Evolutionary conservation across 371 early-diverging fungal genomes (phyloP), one percentile per base, ranked within the genome.

Genomic region (Rhizopus delemar): DNA sequence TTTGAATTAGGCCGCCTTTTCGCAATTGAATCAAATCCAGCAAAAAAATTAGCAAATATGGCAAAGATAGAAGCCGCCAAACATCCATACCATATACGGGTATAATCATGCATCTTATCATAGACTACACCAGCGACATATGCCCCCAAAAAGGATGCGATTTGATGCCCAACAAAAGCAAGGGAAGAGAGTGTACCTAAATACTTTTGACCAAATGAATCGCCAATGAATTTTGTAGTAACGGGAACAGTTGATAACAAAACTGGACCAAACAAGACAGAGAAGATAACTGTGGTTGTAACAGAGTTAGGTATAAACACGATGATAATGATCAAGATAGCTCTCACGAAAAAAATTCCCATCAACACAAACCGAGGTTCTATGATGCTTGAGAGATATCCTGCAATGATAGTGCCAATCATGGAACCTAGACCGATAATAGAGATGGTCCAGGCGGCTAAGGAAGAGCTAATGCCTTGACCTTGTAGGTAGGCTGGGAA

Each of bases 261-360:
- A 3, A 68, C 8, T 60, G 83, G 83, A 5, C 85, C 85, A 63
- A 83, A 73, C 29, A 84, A 81, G 34, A 82, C 79, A 8, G 82
- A 65, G 34, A 80, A 80, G 9, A 81, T 69, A 9, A 71, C 48
- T 0, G 66, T 66, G 2, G 65, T 69, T 1, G 65, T 57, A 5
- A 69, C 32, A 0, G 75, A 69, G 3, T 60, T 33, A 9, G 68
- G 69, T 29, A 63, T 46, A 38, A 62, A 74, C 3, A 66, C 16
- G 16, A 74, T 48, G 36, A 69, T 62, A 4, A 66, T 53, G 12
- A 71, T 51, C 29, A 74, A 45, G 3, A 69, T 28, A 0, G 62
- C 63, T 29, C 75, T 34, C n/a, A 58, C 32, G 4, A 52, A 36
- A 45, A 60, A 74, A 22, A 74, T 61, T 7, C 46, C 56, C 29